Base-by-base conservation (phyloP, 441 rosid species). In the Codiaeum variegatum region DNA sequence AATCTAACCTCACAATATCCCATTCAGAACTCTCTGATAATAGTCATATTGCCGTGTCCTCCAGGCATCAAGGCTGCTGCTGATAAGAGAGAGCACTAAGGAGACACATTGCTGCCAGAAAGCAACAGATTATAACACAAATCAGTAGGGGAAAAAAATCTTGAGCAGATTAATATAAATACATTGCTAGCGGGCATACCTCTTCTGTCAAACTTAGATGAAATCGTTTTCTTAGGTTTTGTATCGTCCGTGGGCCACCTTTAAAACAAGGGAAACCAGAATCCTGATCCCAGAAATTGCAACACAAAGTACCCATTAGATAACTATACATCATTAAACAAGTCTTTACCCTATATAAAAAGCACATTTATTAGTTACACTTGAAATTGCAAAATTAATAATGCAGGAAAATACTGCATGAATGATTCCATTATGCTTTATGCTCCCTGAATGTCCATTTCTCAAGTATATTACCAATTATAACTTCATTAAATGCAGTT, bases 51-150 rank as follows among this genome's bases (percentile, higher is more conserved):
- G 98, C 66, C 99, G 85, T 10, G 99, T 93, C 82, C 99, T 81
- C 99, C 98, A 95, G 26, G 98, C 98, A 86, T 93, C 98, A 83
- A 93, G 80, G 83, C 97, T 93, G 83, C 93, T 93, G 80, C 98
- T 89, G 84, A 93, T 93, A 67, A 93, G 88, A 66, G 97, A 90
- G 19, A 93, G 96, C 85, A 93, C 97, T 89, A 89, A 83, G 36
- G 98, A 93, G 55, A 93, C 98, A 62, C 97, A 93, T 88, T 93
- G 98, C 98, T 93, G 89, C 81, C 59, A 75, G 72, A 78, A 78
- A 84, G 74, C 74, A 75, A 60, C 59, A 73, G 34, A 68, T 52
- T 6, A 59, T n/a, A n/a, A n/a, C n/a, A n/a, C n/a, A n/a, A n/a
- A n/a, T n/a, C n/a, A n/a, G n/a, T n/a, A n/a, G n/a, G n/a, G n/a